Percentiles rank a stretch among this genome's conserved stretches.
Evolutionary conservation across 75 land plant genomes (phyloP).

Genomic region (Cryptomeria japonica): DNA sequence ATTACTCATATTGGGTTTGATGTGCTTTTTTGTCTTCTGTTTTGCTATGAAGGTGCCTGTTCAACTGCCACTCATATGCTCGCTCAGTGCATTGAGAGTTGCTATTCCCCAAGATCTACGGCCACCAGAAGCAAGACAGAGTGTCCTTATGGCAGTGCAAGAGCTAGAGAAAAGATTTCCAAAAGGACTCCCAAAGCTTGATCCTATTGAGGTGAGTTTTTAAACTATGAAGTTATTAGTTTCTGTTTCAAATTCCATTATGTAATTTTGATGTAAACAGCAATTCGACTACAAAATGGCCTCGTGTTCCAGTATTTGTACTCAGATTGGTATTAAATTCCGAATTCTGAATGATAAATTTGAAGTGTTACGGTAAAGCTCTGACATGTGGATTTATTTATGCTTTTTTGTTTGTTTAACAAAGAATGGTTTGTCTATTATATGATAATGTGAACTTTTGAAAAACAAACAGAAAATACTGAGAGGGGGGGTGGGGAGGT

Average conservation of each 20-base stretch:
- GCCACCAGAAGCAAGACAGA: conserved; percentile 84
- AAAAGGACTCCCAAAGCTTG: conserved; percentile 78
- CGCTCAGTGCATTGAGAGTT: conserved; percentile 65
- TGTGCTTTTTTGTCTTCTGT: neutral
- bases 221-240: neutral
- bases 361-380: neutral
- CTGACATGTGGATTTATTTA: neutral
- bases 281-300: neutral
- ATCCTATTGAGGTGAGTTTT: conserved; percentile 70
- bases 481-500: too few relatives aligned
- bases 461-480: too few relatives aligned
- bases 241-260: neutral
- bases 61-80: conserved; percentile 74
- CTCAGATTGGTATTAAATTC: neutral
- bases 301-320: neutral
- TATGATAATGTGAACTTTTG: neutral
- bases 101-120: conserved; percentile 80
- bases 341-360: neutral
- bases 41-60: conserved; percentile 71
- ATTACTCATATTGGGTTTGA: neutral
- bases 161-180: conserved; percentile 70
- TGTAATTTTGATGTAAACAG: neutral
- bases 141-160: conserved; percentile 74
- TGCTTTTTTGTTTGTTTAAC: neutral
- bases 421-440: neutral